A percentile compares a stretch with the other conserved stretches of the same genome.
These are phyloP conservation scores for Acanthamoeba triangularis DNA, from an alignment of 208 protist species.

Conservation along the genomic window DNA sequence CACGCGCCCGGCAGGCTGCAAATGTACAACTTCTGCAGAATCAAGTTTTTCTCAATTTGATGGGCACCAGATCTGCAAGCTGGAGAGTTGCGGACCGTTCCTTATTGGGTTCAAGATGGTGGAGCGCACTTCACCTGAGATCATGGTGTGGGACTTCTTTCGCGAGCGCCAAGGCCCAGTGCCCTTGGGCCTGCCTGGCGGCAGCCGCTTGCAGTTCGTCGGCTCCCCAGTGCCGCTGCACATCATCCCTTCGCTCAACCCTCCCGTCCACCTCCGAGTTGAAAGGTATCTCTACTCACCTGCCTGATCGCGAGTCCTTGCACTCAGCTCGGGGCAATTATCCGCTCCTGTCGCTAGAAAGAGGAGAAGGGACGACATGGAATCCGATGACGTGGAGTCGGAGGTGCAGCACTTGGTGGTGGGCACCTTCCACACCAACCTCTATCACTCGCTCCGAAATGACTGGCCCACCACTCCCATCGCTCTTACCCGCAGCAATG, in stretches of 20 bases:
- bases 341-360: not conserved
- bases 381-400: not conserved
- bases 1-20: not conserved
- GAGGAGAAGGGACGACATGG: not conserved
- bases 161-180: not conserved
- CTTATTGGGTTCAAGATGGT: conserved; percentile 17
- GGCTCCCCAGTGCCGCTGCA: not conserved
- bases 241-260: conserved; percentile 35
- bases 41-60: not conserved
- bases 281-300: not conserved
- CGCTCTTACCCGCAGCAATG: not conserved
- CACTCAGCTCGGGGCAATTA: not conserved
- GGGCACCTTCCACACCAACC: conserved; percentile 20
- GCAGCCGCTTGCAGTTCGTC: not conserved
- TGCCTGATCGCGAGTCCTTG: not conserved
- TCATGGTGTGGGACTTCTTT: conserved; percentile 31
- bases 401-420: not conserved
- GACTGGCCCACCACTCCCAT: conserved; percentile 12
- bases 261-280: conserved; percentile 8
- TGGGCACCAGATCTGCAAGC: not conserved
- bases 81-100: conserved; percentile 4
- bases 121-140: not conserved
- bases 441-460: conserved; percentile 23
- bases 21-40: not conserved
- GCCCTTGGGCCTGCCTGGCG: not conserved